Percentiles rank a stretch among this genome's conserved stretches.
These are phyloP conservation scores for Pyrenochaeta sp. DNA, from an alignment of 2,329 filamentous ascomycete genomes.

Conservation along the genomic window DNA sequence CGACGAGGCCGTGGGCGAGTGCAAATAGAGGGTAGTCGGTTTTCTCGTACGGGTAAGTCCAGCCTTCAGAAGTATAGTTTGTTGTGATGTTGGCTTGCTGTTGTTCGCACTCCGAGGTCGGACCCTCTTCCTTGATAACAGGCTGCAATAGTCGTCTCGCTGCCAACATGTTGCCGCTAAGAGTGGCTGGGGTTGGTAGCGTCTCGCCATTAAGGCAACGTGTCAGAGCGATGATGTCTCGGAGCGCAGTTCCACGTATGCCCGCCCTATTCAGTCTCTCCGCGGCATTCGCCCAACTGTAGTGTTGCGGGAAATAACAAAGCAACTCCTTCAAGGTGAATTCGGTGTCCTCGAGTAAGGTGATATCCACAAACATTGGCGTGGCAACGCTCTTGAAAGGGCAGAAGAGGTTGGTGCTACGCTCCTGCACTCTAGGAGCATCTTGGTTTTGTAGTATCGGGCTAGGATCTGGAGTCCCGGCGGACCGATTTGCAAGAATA, in stretches of 20 bases:
- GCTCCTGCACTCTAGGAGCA: not conserved
- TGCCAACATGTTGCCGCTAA: too few relatives aligned
- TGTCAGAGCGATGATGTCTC: slow-evolving; percentile 18
- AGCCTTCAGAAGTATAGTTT: slow-evolving; percentile 20
- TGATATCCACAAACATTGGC: slow-evolving; percentile 16
- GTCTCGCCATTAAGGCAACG: slow-evolving; percentile 9
- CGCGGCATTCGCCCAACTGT: slow-evolving; percentile 18
- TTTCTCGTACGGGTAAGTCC: slow-evolving; percentile 13
- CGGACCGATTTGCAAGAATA: not conserved
- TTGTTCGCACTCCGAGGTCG: not conserved
- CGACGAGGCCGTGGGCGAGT: slow-evolving; percentile 16
- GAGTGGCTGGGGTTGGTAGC: too few relatives aligned
- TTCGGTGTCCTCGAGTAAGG: slow-evolving; percentile 16
- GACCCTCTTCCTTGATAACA: not conserved
- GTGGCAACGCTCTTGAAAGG: slow-evolving; percentile 24
- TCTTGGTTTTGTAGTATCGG: slow-evolving; percentile 12
- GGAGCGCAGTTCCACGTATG: not conserved
- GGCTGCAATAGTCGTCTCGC: not conserved
- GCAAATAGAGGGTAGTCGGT: slow-evolving; percentile 28
- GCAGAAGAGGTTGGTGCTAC: slow-evolving; percentile 16
- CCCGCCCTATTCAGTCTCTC: slow-evolving; percentile 11
- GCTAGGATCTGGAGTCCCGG: not conserved
- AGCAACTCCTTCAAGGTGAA: slow-evolving; percentile 25
- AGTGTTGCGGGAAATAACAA: slow-evolving; percentile 23
- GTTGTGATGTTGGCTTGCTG: not conserved